phyloP scores from a whole-genome alignment of 2,329 filamentous ascomycete species.

The Ilyonectria mors-panacis region DNA sequence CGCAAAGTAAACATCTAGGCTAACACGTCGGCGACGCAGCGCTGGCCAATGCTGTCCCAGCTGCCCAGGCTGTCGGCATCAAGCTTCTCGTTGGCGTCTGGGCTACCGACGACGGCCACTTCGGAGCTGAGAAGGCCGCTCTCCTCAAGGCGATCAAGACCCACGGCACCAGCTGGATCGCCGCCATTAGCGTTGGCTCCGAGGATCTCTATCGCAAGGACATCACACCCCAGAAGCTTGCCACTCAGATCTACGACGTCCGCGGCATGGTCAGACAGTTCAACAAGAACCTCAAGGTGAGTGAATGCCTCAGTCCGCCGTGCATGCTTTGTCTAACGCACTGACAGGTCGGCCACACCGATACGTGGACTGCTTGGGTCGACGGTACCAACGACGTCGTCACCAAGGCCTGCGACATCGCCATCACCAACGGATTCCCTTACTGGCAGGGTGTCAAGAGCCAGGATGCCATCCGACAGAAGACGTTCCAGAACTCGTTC shows the following conservation, averaged over 20 bases:
- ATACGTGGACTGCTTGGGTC: slow-evolving; percentile 46
- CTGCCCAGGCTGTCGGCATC: slow-evolving; percentile 44
- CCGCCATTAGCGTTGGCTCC: slow-evolving; percentile 43
- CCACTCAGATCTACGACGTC: slow-evolving; percentile 45
- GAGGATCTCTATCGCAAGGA: slow-evolving; percentile 46
- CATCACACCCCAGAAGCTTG: slow-evolving; percentile 42
- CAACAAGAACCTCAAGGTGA: slow-evolving; percentile 42
- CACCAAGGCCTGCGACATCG: slow-evolving; percentile 43
- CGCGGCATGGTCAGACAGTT: slow-evolving; percentile 44
- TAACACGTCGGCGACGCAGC: slow-evolving; percentile 33
- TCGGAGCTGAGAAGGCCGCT: slow-evolving; percentile 43
- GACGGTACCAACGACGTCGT: slow-evolving; percentile 44
- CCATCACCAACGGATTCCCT: slow-evolving; percentile 45
- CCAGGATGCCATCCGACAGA: slow-evolving; percentile 43
- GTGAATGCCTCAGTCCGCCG: not conserved
- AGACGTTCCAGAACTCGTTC: slow-evolving; percentile 45
- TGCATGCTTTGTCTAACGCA: slow-evolving; percentile 16
- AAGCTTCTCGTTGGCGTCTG: slow-evolving; percentile 45
- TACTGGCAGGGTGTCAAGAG: slow-evolving; percentile 45
- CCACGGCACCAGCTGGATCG: slow-evolving; percentile 44
- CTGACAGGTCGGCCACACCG: slow-evolving; percentile 42
- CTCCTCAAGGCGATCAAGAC: slow-evolving; percentile 45
- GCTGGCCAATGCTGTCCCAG: slow-evolving; percentile 42
- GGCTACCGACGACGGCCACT: slow-evolving; percentile 43
- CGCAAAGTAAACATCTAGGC: not conserved